Percentiles rank a stretch among this genome's conserved stretches.
Conservation (phyloP, 2,329 filamentous ascomycete genomes). For the Chrysoporthe deuterocubensis region DNA sequence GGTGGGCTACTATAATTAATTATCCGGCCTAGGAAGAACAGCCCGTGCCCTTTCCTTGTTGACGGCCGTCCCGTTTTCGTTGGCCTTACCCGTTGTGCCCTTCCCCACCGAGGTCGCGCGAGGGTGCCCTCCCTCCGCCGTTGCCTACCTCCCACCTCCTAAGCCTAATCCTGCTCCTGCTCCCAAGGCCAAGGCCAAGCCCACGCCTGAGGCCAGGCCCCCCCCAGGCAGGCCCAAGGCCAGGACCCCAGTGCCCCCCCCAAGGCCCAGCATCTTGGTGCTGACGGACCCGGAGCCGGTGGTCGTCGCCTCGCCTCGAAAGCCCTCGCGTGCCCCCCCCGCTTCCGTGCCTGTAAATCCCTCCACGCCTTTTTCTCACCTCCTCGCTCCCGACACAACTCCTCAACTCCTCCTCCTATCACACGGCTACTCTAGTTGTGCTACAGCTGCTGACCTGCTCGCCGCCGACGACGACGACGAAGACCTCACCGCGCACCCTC, state of each 20-base stretch:
- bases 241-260: too few relatives aligned
- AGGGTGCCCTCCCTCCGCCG: not conserved
- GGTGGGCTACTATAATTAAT: too few relatives aligned
- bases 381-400: not conserved
- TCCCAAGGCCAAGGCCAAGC: too few relatives aligned
- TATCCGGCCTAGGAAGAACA: too few relatives aligned
- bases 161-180: too few relatives aligned
- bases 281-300: constrained; percentile 14
- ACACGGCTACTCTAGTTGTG: too few relatives aligned
- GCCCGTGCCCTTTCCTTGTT: not conserved
- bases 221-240: too few relatives aligned
- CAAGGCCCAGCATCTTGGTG: not conserved
- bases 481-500: not conserved
- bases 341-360: constrained; percentile 13
- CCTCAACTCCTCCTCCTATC: not conserved
- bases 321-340: constrained; percentile 1
- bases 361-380: not conserved
- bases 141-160: too few relatives aligned
- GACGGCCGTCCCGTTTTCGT: constrained; percentile 1
- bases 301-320: constrained; percentile 1
- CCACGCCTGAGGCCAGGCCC: too few relatives aligned
- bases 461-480: not conserved
- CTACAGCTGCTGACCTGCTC: too few relatives aligned
- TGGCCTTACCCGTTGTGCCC: not conserved
- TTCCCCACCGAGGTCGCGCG: not conserved